Conservation (phyloP, 352 stramenopile species). For the Phytophthora podocarpi region DNA sequence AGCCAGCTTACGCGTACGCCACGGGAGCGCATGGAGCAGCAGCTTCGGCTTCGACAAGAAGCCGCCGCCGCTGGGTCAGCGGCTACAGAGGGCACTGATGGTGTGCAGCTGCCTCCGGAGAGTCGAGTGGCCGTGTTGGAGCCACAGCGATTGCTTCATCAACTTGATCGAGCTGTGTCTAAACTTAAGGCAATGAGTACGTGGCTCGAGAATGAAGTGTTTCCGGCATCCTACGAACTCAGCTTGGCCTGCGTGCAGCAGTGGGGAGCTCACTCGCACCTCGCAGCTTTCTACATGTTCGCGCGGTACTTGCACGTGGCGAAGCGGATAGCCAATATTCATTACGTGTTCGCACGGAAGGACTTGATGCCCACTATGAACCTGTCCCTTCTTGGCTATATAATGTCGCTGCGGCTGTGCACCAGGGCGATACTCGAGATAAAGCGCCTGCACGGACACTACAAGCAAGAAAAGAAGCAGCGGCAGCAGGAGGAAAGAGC, state of each 20-base stretch:
- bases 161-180: constrained; percentile 50
- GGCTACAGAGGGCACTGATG: constrained; percentile 5
- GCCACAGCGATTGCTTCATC: constrained; percentile 28
- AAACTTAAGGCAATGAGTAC: constrained; percentile 44
- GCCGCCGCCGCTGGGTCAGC: constrained; percentile 2
- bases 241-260: constrained; percentile 48
- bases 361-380: constrained; percentile 64
- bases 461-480: constrained; percentile 50
- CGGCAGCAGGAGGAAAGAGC: constrained; percentile 40
- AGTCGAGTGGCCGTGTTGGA: constrained; percentile 12
- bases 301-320: constrained; percentile 73
- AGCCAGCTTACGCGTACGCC: constrained; percentile 63
- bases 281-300: constrained; percentile 79
- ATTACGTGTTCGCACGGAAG: constrained; percentile 82
- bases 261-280: constrained; percentile 60
- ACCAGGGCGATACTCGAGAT: constrained; percentile 56
- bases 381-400: constrained; percentile 78
- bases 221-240: constrained; percentile 69
- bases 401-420: constrained; percentile 73
- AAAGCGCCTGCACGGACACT: constrained; percentile 53
- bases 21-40: constrained; percentile 82
- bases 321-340: constrained; percentile 69
- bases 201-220: constrained; percentile 49
- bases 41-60: constrained; percentile 57
- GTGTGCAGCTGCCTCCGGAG: background rate